phyloP scores from a whole-genome alignment of 805 yeast species.

The Saccharomyces kudriavzevii region DNA sequence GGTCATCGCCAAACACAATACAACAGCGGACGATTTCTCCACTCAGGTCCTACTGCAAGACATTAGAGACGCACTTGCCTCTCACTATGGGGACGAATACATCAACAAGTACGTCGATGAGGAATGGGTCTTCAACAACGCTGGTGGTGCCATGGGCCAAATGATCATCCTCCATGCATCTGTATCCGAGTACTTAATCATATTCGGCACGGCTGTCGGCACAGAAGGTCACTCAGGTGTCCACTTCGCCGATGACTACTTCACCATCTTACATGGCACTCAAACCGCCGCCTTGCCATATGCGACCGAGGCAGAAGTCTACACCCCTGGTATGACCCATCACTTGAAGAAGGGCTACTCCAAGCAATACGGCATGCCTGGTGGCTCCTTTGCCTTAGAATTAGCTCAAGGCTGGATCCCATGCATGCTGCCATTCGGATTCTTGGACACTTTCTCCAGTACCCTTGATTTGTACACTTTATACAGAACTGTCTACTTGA shows the following conservation, averaged over 20 bases:
- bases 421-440: constrained; percentile 93
- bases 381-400: constrained; percentile 81
- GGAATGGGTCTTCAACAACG: constrained; percentile 95
- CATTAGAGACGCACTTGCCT: constrained; percentile 49
- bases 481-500: constrained; percentile 57
- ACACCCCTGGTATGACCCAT: constrained; percentile 80
- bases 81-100: constrained; percentile 60
- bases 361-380: constrained; percentile 82
- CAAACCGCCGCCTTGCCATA: constrained; percentile 67
- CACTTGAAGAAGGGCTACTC: constrained; percentile 63
- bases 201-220: constrained; percentile 89
- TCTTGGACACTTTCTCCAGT: constrained; percentile 67
- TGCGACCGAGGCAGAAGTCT: constrained; percentile 58
- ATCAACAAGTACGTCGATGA: constrained; percentile 65
- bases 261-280: constrained; percentile 77
- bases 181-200: constrained; percentile 80
- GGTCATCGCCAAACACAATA: constrained; percentile 39
- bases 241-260: constrained; percentile 96
- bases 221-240: constrained; percentile 95
- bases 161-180: constrained; percentile 96
- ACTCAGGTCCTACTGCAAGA: constrained; percentile 56
- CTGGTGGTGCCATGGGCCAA: constrained; percentile 98
- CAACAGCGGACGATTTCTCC: constrained; percentile 36
- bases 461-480: constrained; percentile 74
- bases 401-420: constrained; percentile 99